A percentile compares a stretch with the other conserved stretches of the same genome.
Evolutionary conservation across 1,284 basidiomycete genomes (phyloP).

Genomic region (Leccinum huronense): DNA sequence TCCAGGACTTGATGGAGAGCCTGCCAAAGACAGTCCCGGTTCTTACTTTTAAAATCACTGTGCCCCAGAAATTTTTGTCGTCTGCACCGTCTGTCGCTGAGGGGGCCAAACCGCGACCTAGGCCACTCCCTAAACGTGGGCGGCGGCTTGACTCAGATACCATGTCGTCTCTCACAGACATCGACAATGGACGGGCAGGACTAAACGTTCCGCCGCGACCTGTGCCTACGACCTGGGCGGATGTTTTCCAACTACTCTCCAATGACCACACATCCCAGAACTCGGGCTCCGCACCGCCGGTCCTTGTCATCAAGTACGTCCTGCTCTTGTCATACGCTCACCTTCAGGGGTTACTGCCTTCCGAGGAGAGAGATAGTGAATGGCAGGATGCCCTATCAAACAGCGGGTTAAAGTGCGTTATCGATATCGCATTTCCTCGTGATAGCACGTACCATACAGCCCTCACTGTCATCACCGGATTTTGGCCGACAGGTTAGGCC

Average conservation of each 20-base stretch:
- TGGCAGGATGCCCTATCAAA: constrained; percentile 39
- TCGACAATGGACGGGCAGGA: constrained; percentile 15
- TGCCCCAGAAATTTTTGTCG: constrained; percentile 47
- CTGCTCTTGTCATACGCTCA: constrained; percentile 48
- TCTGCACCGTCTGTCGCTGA: constrained; percentile 21
- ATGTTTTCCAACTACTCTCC: constrained; percentile 22
- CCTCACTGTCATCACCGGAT: constrained; percentile 18
- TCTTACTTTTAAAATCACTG: constrained; percentile 48
- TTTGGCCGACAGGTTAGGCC: constrained; percentile 19
- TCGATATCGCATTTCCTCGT: constrained; percentile 23
- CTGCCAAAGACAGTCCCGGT: constrained; percentile 41
- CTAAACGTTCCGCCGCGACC: constrained; percentile 20
- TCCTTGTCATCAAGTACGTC: constrained; percentile 42
- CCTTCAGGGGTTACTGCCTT: constrained; percentile 39
- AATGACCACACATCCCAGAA: constrained; percentile 29
- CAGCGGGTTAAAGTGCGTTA: constrained; percentile 20
- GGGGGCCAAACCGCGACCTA: constrained; percentile 27
- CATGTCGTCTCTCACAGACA: constrained; percentile 12
- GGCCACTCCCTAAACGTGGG: constrained; percentile 37
- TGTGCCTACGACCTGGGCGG: constrained; percentile 16
- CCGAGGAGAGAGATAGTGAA: constrained; percentile 39
- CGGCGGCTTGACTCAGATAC: constrained; percentile 12
- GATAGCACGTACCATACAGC: constrained; percentile 25
- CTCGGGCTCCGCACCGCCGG: constrained; percentile 25
- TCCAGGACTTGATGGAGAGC: constrained; percentile 42